Percentiles rank a stretch among this genome's conserved stretches.
Evolutionary conservation across 148 eudicot genomes (phyloP).

Genomic region (Vaccinium darrowii): DNA sequence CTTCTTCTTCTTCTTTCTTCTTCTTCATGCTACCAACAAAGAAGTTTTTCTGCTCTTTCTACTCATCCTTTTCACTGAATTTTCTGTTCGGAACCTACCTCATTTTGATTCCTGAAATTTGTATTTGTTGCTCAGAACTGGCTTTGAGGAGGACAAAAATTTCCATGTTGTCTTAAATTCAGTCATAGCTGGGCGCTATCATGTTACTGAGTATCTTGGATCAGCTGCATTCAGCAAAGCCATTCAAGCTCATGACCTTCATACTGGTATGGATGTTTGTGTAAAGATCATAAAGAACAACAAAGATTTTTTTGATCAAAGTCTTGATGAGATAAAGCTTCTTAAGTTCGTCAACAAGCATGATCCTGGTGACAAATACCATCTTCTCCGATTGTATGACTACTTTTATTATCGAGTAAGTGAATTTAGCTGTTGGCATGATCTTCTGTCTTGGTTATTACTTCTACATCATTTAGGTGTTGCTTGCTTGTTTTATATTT

Average conservation of each 20-base stretch:
- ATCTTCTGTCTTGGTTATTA: neutral
- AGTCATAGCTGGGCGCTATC: conserved; percentile 96
- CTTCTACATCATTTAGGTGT: neutral
- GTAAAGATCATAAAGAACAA: conserved; percentile 97
- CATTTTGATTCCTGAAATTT: neutral
- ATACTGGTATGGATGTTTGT: conserved; percentile 99
- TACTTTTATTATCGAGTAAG: conserved; percentile 97
- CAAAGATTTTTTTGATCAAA: conserved; percentile 99
- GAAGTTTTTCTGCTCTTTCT: neutral
- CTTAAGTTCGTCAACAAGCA: conserved; percentile 92
- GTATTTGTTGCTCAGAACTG: conserved; percentile 50
- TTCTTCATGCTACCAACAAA: neutral
- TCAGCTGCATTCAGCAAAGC: conserved; percentile 99
- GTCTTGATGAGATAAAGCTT: conserved; percentile 99
- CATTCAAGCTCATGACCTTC: conserved; percentile 98
- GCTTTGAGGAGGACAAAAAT: conserved; percentile 99
- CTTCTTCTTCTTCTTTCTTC: neutral
- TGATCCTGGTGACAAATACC: conserved; percentile 94
- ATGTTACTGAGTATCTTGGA: conserved; percentile 98
- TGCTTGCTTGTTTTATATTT: neutral
- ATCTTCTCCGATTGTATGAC: conserved; percentile 89
- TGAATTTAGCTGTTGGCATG: conserved; percentile 17
- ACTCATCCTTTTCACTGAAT: neutral
- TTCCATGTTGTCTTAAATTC: conserved; percentile 90
- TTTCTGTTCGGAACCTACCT: neutral